A percentile compares a stretch with the other conserved stretches of the same genome.
Conservation (phyloP, 2,329 filamentous ascomycete genomes). For the Pseudocercospora cruenta region DNA sequence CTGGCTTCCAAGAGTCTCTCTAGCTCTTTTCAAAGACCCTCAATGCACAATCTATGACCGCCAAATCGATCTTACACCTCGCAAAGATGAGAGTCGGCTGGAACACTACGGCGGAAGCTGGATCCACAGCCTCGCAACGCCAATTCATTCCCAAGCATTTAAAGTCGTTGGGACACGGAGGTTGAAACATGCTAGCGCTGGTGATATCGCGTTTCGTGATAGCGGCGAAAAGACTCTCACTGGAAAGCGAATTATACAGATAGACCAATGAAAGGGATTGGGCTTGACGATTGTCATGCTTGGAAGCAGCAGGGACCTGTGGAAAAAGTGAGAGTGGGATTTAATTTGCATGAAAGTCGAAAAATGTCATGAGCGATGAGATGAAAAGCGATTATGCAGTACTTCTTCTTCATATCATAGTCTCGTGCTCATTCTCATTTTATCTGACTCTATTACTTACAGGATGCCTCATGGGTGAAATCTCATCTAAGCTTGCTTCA, state of each 20-base stretch:
- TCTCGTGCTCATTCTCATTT: neutral
- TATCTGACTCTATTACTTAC: neutral
- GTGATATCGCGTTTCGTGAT: neutral
- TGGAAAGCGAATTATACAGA: slow-evolving; percentile 1
- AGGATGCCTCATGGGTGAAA: too few relatives aligned
- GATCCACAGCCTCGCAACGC: neutral
- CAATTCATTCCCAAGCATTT: neutral
- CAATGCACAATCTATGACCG: neutral
- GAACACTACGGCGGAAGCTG: neutral
- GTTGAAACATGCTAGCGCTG: neutral
- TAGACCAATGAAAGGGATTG: neutral
- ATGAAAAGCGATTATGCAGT: too few relatives aligned
- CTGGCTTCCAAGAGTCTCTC: neutral
- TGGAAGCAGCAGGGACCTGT: neutral
- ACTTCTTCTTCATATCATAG: neutral
- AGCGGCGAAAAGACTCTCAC: neutral
- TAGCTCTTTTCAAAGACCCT: neutral
- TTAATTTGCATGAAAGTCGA: neutral
- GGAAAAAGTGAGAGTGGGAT: neutral
- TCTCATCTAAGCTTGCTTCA: too few relatives aligned
- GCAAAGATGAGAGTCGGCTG: neutral
- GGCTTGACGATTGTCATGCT: neutral
- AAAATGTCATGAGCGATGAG: neutral
- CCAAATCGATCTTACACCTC: neutral
- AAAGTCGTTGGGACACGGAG: neutral